phyloP scores from a whole-genome alignment of 768 basidiomycete genomes.

The Pleurotus pulmonarius region DNA sequence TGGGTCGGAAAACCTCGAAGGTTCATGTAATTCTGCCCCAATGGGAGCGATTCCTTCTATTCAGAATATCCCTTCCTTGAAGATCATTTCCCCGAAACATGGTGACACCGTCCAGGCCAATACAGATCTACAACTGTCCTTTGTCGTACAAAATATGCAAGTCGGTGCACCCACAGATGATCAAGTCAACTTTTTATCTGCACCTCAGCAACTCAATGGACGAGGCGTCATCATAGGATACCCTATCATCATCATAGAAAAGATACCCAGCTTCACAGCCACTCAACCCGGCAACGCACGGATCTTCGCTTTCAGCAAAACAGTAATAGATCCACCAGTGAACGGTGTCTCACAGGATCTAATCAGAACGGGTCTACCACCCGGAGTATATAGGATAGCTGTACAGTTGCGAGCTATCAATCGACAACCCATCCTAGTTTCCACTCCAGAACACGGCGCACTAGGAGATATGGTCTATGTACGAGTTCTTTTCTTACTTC shows the following conservation, averaged over 20 bases:
- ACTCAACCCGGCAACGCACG: conserved; percentile 47
- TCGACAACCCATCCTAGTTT: conserved; percentile 54
- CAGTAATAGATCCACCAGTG: conserved; percentile 39
- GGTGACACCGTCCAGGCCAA: conserved; percentile 41
- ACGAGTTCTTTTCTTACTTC: conserved; percentile 16
- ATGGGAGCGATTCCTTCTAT: conserved; percentile 51
- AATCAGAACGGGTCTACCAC: conserved; percentile 53
- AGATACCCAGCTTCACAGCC: conserved; percentile 35
- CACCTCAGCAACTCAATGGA: conserved; percentile 50
- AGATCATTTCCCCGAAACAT: conserved; percentile 41
- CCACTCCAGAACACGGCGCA: conserved; percentile 58
- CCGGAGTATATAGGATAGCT: conserved; percentile 55
- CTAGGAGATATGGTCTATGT: conserved; percentile 63
- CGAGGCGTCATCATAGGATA: conserved; percentile 51
- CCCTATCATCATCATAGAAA: conserved; percentile 56
- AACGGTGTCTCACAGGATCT: conserved; percentile 45
- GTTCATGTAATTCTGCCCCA: conserved; percentile 57
- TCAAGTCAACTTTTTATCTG: conserved; percentile 48
- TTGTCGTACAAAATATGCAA: conserved; percentile 40
- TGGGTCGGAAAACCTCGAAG: conserved; percentile 44
- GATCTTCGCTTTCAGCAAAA: conserved; percentile 57
- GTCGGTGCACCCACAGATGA: conserved; percentile 59
- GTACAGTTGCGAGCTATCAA: conserved; percentile 56
- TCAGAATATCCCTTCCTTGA: conserved; percentile 44
- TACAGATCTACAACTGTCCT: conserved; percentile 42